Evolutionary conservation across 306 rosid species (phyloP).

Genomic region (Chamaecrista fasciculata): DNA sequence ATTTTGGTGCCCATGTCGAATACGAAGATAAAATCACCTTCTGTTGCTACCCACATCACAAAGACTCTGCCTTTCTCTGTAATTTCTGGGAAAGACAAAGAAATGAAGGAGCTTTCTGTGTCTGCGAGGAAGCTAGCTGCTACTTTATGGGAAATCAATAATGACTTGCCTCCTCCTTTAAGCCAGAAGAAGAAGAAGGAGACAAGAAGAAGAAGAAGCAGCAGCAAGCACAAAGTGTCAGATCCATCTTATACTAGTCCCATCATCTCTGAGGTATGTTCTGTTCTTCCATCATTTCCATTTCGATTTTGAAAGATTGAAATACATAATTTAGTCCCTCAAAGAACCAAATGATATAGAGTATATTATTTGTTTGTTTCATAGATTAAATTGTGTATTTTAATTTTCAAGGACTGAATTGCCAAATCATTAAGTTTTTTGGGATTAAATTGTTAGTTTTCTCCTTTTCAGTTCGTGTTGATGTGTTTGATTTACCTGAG

Average conservation of each 20-base stretch:
- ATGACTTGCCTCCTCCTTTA: constrained; percentile 36
- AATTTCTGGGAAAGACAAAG: constrained; percentile 34
- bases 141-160: constrained; percentile 56
- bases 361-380: too few relatives aligned
- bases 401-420: too few relatives aligned
- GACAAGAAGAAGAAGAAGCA: not conserved
- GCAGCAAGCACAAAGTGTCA: constrained; percentile 31
- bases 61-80: constrained; percentile 23
- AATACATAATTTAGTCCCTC: too few relatives aligned
- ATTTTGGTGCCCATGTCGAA: constrained; percentile 61
- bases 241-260: constrained; percentile 52
- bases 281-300: too few relatives aligned
- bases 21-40: constrained; percentile 25
- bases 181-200: constrained; percentile 23
- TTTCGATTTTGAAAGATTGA: too few relatives aligned
- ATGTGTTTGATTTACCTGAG: too few relatives aligned
- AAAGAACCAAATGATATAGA: too few relatives aligned
- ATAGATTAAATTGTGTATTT: too few relatives aligned
- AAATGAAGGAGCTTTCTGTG: constrained; percentile 36
- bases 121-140: constrained; percentile 62
- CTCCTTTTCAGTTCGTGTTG: too few relatives aligned
- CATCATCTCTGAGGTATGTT: constrained; percentile 42
- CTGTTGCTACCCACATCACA: constrained; percentile 14
- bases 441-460: too few relatives aligned
- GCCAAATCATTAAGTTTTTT: too few relatives aligned